Percentiles rank a stretch among this genome's conserved stretches.
Evolutionary conservation across 495 filamentous ascomycete genomes (phyloP).

Genomic region (Xylaria curta): DNA sequence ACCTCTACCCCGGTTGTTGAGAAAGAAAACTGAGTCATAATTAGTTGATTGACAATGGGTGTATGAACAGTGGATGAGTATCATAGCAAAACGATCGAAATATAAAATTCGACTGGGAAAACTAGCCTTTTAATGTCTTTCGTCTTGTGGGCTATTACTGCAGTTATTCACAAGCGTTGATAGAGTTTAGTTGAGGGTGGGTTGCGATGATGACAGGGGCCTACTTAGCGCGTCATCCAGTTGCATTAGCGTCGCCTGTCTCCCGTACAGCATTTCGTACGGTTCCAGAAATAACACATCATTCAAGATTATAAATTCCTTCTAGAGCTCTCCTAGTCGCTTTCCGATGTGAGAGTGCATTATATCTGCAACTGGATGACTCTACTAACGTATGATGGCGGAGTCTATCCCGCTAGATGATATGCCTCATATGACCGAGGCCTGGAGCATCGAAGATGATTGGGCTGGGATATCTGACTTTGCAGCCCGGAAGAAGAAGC

Average conservation of each 20-base stretch:
- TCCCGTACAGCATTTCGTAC: not conserved
- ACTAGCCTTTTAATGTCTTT: not conserved
- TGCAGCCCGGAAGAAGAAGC: not conserved
- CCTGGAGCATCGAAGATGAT: slow-evolving; percentile 1
- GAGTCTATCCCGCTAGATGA: not conserved
- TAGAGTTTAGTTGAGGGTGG: not conserved
- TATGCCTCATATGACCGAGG: slow-evolving; percentile 2
- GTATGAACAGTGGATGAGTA: not conserved
- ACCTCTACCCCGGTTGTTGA: not conserved
- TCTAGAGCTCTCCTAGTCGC: not conserved
- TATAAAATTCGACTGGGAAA: not conserved
- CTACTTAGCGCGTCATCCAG: not conserved
- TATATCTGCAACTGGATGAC: not conserved
- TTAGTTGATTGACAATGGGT: not conserved
- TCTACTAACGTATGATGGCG: not conserved
- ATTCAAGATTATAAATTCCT: not conserved
- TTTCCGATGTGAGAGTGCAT: not conserved
- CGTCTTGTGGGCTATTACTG: not conserved
- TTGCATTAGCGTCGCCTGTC: not conserved
- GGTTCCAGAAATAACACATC: not conserved
- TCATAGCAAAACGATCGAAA: not conserved
- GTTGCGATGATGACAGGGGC: not conserved
- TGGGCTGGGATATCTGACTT: not conserved
- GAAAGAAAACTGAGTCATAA: not conserved
- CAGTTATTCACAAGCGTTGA: not conserved